Percentiles rank a stretch among this genome's conserved stretches.
Conservation (phyloP, 805 yeast species). For the Metschnikowia drakensbergensis region DNA sequence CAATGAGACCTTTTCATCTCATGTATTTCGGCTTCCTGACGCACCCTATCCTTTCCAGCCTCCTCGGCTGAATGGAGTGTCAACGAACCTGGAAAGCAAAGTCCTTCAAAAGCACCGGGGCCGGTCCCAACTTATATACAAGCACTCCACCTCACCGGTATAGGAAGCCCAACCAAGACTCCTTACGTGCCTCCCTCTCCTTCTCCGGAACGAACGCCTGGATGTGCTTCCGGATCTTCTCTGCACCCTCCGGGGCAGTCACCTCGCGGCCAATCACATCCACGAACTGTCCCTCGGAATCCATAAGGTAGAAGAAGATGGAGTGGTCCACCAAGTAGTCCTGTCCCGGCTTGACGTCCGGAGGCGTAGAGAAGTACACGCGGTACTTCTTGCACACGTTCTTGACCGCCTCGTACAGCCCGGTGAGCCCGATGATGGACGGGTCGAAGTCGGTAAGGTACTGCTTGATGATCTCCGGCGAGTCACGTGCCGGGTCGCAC, state of each 20-base stretch:
- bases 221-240: constrained; percentile 70
- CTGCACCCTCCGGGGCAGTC: constrained; percentile 72
- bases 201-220: constrained; percentile 70
- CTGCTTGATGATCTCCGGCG: constrained; percentile 78
- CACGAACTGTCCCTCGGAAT: constrained; percentile 94
- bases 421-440: constrained; percentile 85
- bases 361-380: constrained; percentile 97
- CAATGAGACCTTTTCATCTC: too few species aligned
- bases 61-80: too few species aligned
- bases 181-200: constrained; percentile 62
- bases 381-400: constrained; percentile 82
- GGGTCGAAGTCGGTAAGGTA: constrained; percentile 90
- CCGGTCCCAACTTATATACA: neutral
- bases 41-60: too few species aligned
- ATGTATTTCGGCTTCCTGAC: too few species aligned
- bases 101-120: too few species aligned
- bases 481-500: constrained; percentile 94
- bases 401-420: constrained; percentile 81
- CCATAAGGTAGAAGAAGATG: constrained; percentile 95
- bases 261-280: constrained; percentile 93
- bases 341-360: constrained; percentile 89
- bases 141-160: constrained; percentile 20
- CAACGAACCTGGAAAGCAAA: too few species aligned
- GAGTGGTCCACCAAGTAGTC: constrained; percentile 97
- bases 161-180: constrained; percentile 56